These are phyloP conservation scores for Durotheca rogersii DNA, from an alignment of 495 filamentous ascomycete genomes.

Conservation along the genomic window DNA sequence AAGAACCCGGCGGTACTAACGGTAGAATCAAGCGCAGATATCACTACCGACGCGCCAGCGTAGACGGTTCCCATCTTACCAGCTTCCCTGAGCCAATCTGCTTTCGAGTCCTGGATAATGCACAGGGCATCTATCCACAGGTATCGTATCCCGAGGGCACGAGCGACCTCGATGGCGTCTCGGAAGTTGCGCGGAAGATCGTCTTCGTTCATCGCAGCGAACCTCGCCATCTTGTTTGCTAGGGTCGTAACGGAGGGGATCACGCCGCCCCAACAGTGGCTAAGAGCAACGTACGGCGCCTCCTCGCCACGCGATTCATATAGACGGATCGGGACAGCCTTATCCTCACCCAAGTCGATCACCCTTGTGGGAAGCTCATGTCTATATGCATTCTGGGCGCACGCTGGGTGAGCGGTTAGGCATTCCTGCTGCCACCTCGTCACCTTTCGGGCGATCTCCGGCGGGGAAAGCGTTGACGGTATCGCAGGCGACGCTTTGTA, in stretches of 20 bases:
- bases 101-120: slow-evolving; percentile 33
- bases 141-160: slow-evolving; percentile 28
- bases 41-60: slow-evolving; percentile 16
- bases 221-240: slow-evolving; percentile 5
- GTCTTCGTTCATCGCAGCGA: slow-evolving; percentile 6
- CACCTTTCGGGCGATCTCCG: slow-evolving; percentile 2
- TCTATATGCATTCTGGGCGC: not conserved
- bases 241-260: slow-evolving; percentile 9
- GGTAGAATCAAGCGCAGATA: slow-evolving; percentile 22
- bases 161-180: slow-evolving; percentile 30
- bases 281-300: slow-evolving; percentile 13
- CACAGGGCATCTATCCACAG: slow-evolving; percentile 42
- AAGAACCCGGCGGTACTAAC: slow-evolving; percentile 22
- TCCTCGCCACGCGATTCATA: slow-evolving; percentile 12
- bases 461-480: not conserved
- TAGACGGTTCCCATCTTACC: slow-evolving; percentile 30
- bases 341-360: slow-evolving; percentile 12
- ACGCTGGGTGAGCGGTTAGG: slow-evolving; percentile 2
- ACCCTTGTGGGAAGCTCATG: slow-evolving; percentile 20
- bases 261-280: slow-evolving; percentile 24
- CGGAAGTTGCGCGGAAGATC: slow-evolving; percentile 31
- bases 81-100: slow-evolving; percentile 27
- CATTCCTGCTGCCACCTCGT: slow-evolving; percentile 10
- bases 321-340: slow-evolving; percentile 1
- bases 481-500: slow-evolving; percentile 11